Base-by-base conservation (phyloP, 2,329 filamentous ascomycete species). In the Trichoderma koningii region DNA sequence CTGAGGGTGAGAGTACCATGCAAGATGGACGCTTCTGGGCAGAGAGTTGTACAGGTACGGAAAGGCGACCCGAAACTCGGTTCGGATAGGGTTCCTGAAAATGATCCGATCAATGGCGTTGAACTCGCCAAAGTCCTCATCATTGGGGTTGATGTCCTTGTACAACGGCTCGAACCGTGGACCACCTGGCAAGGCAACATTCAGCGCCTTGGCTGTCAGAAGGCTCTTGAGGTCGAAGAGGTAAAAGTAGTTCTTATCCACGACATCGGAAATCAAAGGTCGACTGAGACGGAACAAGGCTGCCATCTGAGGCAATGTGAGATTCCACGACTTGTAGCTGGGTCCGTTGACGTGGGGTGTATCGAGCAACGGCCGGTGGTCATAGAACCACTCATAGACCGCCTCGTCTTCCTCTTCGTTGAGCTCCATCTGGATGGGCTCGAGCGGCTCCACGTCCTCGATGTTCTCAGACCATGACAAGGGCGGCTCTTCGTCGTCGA, bases 31-130 rank as follows among this genome's bases (percentile, higher is more conserved):
- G 73, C 95, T 98, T 72, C 96, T 86, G 1, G 95, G 96, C 6
- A 99, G 83, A 19, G 94, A 97, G 76, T 99, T 99, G 81, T 99
- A 99, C 6, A 99, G 83, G 76, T 90, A 97, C 0, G 95, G 95
- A 75, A 92, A 98, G 0, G 93, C 93, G 50, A 99, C 95, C 52
- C 94, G 88, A 73, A 96, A 97, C 78, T 99, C 95, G 9, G 94
- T 99, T 70, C 94, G 88, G 69, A 98, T 96, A 0, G 94, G 93
- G 53, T 91, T 89, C 69, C 95, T 90, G 84, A 99, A 99, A 70
- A 99, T 99, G 78, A 99, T 99, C 71, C 96, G 92, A 74, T 99
- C 95, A 72, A 99, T 99, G 41, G 95, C 95, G 74, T 99, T 99
- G 83, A 99, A 99, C 78, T 99, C 95, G 78, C 95, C 95, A 78